Conservation (phyloP, 2,329 filamentous ascomycete genomes). For the Ceratocystis destructans region DNA sequence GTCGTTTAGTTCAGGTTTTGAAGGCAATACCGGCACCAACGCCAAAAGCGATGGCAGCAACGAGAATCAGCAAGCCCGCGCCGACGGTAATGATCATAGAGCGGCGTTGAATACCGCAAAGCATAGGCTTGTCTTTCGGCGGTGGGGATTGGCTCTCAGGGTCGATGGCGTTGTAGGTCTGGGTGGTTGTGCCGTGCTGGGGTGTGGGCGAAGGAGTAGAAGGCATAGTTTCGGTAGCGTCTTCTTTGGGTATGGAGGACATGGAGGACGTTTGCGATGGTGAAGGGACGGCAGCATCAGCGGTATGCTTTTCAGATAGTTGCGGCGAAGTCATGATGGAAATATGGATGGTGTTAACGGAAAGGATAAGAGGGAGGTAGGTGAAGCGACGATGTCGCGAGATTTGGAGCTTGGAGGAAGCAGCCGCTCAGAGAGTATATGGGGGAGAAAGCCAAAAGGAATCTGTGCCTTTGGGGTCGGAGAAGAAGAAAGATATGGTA, state of each 20-base stretch:
- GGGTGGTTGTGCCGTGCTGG: background rate
- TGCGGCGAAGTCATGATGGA: background rate
- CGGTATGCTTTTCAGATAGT: background rate
- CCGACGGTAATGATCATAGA: conserved; percentile 21
- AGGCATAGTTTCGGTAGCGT: conserved; percentile 5
- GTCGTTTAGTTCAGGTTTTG: conserved; percentile 12
- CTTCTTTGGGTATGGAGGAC: conserved; percentile 13
- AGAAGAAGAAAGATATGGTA: no score
- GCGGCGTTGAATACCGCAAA: conserved; percentile 22
- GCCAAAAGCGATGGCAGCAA: conserved; percentile 22
- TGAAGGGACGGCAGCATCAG: background rate
- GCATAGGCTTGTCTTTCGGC: conserved; percentile 13
- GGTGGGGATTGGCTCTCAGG: conserved; percentile 6
- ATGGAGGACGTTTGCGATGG: conserved; percentile 11
- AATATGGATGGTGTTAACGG: background rate
- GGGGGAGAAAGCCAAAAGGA: no score
- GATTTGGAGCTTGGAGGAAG: no score
- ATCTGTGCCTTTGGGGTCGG: no score
- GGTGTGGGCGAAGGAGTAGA: background rate
- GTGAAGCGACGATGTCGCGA: no score
- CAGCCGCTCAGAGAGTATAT: no score
- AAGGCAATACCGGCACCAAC: conserved; percentile 22
- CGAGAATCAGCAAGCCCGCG: conserved; percentile 19
- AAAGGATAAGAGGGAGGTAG: background rate
- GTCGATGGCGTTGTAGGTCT: background rate